Conservation (phyloP, 768 basidiomycete genomes). For the Clavulina sp. region DNA sequence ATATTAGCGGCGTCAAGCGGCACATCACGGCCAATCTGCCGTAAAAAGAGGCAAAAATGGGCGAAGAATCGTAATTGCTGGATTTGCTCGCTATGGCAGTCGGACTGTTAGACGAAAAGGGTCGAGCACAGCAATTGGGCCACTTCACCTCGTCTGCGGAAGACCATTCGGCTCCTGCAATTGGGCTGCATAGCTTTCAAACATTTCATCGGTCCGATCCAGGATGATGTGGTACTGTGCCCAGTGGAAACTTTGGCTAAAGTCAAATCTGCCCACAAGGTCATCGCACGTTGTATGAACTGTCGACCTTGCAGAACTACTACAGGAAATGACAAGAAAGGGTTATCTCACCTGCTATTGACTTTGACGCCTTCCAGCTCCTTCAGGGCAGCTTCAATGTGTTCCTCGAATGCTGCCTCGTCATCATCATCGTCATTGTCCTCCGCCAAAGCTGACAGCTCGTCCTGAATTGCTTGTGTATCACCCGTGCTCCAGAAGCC, state of each 20-base stretch:
- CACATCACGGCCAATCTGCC: constrained; percentile 58
- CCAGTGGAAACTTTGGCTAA: constrained; percentile 55
- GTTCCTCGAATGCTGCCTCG: constrained; percentile 36
- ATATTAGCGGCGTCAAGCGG: constrained; percentile 59
- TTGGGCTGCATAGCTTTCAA: constrained; percentile 33
- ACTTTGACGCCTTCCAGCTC: constrained; percentile 39
- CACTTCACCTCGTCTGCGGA: constrained; percentile 10
- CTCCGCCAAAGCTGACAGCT: constrained; percentile 8
- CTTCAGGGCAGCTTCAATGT: constrained; percentile 40
- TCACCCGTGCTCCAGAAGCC: constrained; percentile 67
- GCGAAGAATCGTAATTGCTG: constrained; percentile 64
- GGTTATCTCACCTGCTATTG: constrained; percentile 37
- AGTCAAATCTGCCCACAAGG: constrained; percentile 2
- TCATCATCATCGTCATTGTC: constrained; percentile 24
- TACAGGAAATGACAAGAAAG: background rate
- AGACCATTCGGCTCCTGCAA: constrained; percentile 13
- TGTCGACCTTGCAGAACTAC: background rate
- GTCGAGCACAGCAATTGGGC: background rate
- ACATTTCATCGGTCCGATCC: constrained; percentile 43
- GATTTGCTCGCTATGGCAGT: constrained; percentile 12
- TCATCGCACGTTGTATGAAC: background rate
- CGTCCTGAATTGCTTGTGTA: constrained; percentile 6
- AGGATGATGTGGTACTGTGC: constrained; percentile 69
- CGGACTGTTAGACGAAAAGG: background rate
- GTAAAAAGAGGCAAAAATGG: constrained; percentile 77